Conservation (phyloP, 306 rosid genomes). For the Castanea mollissima region DNA sequence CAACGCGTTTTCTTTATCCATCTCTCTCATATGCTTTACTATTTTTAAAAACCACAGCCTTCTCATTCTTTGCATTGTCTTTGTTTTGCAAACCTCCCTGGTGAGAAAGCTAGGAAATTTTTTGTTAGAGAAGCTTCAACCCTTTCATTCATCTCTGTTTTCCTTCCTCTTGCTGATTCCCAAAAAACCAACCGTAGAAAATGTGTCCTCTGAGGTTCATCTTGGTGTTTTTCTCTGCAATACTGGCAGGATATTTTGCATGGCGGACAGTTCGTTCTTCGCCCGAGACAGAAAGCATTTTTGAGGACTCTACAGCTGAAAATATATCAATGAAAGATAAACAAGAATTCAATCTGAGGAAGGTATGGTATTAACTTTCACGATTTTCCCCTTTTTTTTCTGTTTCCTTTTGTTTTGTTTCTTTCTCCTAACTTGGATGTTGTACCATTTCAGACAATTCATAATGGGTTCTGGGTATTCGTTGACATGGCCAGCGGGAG, state of each 20-base stretch:
- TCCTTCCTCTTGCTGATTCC: not conserved
- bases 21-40: not conserved
- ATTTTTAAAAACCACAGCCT: not conserved
- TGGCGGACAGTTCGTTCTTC: slow-evolving; percentile 58
- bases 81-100: not conserved
- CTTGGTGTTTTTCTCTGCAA: slow-evolving; percentile 66
- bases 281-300: slow-evolving; percentile 14
- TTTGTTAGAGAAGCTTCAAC: not conserved
- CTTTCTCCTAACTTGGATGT: slow-evolving; percentile 6
- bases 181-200: not conserved
- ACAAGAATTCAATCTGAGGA: slow-evolving; percentile 20
- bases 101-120: not conserved
- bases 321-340: slow-evolving; percentile 20
- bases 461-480: slow-evolving; percentile 57
- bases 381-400: not conserved
- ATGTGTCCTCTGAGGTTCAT: slow-evolving; percentile 85
- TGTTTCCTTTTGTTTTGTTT: not conserved
- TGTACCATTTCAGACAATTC: slow-evolving; percentile 39
- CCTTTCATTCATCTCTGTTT: not conserved
- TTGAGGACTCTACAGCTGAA: slow-evolving; percentile 1
- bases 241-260: slow-evolving; percentile 58
- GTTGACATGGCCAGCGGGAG: slow-evolving; percentile 84
- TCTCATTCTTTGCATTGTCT: not conserved
- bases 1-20: not conserved
- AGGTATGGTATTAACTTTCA: slow-evolving; percentile 22